Evolutionary conservation across 495 filamentous ascomycete species (phyloP), one percentile per base, ranked within the genome.

Genomic region (Xylaria sp.): DNA sequence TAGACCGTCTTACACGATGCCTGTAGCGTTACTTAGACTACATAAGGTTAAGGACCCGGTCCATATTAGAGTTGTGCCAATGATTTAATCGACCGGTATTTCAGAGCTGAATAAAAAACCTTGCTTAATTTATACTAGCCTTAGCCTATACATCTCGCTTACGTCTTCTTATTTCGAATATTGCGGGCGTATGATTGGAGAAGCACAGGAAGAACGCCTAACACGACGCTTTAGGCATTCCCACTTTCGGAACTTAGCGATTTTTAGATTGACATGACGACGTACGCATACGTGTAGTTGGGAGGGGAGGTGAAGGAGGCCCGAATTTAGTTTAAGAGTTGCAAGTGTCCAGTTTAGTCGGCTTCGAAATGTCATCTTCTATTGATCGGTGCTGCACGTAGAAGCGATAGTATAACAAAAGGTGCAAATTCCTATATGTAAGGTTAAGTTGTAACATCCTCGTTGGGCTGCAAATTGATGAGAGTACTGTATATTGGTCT

Each of bases 1-100:
- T 65, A 1, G 44, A 65, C 62, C 62, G 62, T 48, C 62, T 65
- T 65, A 65, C 44, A 9, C 43, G 12, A 31, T 8, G 61, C 37
- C 59, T 61, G 58, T 37, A n/a, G 33, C 33, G 29, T 61, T 33
- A 21, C 57, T 35, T 17, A 41, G 15, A 21, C 48, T 52, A 52
- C 5, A 5, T n/a, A 8, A 33, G 17, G 52, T 55, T 17, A 19
- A 5, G 26, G 0, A 15, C 29, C 26, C 14, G n/a, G n/a, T n/a
- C n/a, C n/a, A n/a, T n/a, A n/a, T n/a, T n/a, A n/a, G n/a, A n/a
- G n/a, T n/a, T 53, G 48, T 26, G 48, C 48, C 48, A 53, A 1
- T 58, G 2, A n/a, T 29, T 35, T n/a, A 1, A 6, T 35, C 31
- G 31, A 29, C 55, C 55, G 31, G 55, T 29, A 58, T 33, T 58